phyloP scores from a whole-genome alignment of 2,329 filamentous ascomycete genomes.

The Hypoxylon sp. region DNA sequence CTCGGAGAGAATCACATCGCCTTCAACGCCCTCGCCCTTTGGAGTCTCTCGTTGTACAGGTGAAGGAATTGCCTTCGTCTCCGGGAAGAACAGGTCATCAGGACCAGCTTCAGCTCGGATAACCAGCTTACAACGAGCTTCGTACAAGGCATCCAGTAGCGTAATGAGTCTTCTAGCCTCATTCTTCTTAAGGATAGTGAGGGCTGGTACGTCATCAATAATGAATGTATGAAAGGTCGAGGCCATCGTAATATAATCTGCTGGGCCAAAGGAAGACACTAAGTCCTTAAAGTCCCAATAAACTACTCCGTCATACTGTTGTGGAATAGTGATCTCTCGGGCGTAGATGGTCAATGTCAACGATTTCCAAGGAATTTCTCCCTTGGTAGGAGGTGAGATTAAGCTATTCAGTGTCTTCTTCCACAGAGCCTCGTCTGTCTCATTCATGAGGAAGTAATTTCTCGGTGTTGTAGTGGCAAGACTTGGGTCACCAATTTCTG shows the following conservation, averaged over 20 bases:
- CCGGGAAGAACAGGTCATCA: constrained; percentile 84
- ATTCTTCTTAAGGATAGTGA: constrained; percentile 80
- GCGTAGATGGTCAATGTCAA: constrained; percentile 72
- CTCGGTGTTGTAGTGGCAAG: constrained; percentile 44
- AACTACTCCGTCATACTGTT: constrained; percentile 70
- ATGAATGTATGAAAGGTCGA: constrained; percentile 85
- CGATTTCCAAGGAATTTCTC: constrained; percentile 59
- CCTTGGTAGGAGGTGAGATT: constrained; percentile 15
- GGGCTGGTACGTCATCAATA: constrained; percentile 76
- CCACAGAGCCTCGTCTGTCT: constrained; percentile 54
- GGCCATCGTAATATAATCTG: constrained; percentile 86
- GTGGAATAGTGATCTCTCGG: constrained; percentile 72
- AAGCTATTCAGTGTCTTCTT: constrained; percentile 32
- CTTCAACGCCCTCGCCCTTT: constrained; percentile 50
- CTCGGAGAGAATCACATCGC: constrained; percentile 74
- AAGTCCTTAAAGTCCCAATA: constrained; percentile 79
- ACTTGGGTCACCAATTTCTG: constrained; percentile 25
- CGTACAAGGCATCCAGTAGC: constrained; percentile 83
- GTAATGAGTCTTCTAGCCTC: constrained; percentile 87
- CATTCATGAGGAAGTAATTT: constrained; percentile 50
- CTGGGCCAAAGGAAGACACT: constrained; percentile 79
- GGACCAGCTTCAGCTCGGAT: constrained; percentile 77
- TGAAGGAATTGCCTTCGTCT: constrained; percentile 55
- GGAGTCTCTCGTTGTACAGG: constrained; percentile 55
- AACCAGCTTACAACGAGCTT: constrained; percentile 83